Percentiles rank a stretch among this genome's conserved stretches.
These are phyloP conservation scores for Colletotrichum godetiae DNA, from an alignment of 2,329 filamentous ascomycete genomes.

Conservation along the genomic window DNA sequence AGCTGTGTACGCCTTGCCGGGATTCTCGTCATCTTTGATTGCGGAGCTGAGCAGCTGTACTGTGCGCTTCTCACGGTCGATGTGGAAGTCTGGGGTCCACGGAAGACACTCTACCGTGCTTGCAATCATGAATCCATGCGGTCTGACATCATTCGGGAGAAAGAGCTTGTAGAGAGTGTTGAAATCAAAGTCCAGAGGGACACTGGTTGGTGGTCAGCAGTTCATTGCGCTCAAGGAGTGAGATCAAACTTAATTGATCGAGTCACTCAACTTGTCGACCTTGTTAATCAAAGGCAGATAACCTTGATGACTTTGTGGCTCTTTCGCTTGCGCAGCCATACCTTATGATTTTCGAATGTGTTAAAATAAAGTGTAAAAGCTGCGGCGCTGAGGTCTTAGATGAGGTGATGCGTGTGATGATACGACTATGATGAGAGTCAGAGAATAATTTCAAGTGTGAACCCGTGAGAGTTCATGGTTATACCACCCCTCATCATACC, in stretches of 20 bases:
- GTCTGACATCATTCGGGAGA: slow-evolving; percentile 55
- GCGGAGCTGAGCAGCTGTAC: slow-evolving; percentile 47
- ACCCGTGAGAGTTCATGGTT: neutral
- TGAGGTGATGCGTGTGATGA: neutral
- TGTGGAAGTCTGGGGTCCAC: slow-evolving; percentile 53
- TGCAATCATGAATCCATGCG: slow-evolving; percentile 63
- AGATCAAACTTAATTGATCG: neutral
- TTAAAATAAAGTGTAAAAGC: too few relatives aligned
- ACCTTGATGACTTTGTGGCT: neutral
- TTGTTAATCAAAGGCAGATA: slow-evolving; percentile 47
- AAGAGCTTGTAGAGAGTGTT: slow-evolving; percentile 59
- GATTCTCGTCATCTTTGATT: slow-evolving; percentile 36
- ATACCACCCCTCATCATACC: too few relatives aligned
- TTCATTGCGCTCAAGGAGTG: slow-evolving; percentile 11
- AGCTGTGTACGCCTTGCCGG: slow-evolving; percentile 46
- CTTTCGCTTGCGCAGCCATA: neutral
- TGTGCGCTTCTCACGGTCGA: slow-evolving; percentile 45
- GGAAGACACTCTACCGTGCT: slow-evolving; percentile 58
- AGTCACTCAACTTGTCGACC: slow-evolving; percentile 54
- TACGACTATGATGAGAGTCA: neutral
- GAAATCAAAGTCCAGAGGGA: slow-evolving; percentile 56
- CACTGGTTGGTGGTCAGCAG: slow-evolving; percentile 45
- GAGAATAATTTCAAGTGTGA: neutral
- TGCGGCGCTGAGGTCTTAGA: neutral
- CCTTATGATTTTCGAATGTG: too few relatives aligned